Conservation (phyloP, 805 yeast genomes). For the Nakazawaea wyomingensis region DNA sequence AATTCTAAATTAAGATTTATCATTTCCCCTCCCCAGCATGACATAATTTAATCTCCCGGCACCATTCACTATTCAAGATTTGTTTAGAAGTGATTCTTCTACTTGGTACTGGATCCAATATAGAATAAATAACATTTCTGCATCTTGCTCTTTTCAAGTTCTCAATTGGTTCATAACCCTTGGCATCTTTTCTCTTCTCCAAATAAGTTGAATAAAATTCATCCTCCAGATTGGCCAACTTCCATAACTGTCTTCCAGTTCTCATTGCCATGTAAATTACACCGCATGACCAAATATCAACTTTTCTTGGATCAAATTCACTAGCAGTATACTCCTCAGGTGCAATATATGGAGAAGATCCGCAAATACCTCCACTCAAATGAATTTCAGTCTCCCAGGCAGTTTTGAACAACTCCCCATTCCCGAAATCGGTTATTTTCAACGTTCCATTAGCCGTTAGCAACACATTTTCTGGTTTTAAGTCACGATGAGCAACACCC, state of each 20-base stretch:
- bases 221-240: conserved; percentile 73
- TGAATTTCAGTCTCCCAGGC: conserved; percentile 78
- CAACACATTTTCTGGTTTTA: conserved; percentile 82
- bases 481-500: conserved; percentile 87
- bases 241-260: conserved; percentile 92
- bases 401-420: conserved; percentile 75
- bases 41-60: conserved; percentile 79
- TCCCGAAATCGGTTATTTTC: conserved; percentile 87
- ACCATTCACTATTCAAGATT: conserved; percentile 92
- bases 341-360: conserved; percentile 85
- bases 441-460: conserved; percentile 67
- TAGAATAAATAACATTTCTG: conserved; percentile 87
- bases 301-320: conserved; percentile 75
- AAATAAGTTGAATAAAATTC: conserved; percentile 75
- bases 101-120: conserved; percentile 85
- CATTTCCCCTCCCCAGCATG: conserved; percentile 48
- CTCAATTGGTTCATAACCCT: conserved; percentile 93
- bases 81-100: conserved; percentile 87
- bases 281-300: conserved; percentile 92
- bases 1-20: no score
- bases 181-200: conserved; percentile 70
- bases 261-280: conserved; percentile 92
- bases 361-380: conserved; percentile 71
- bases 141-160: conserved; percentile 79
- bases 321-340: conserved; percentile 72